A percentile compares a stretch with the other conserved stretches of the same genome.
phyloP scores from a whole-genome alignment of 805 yeast species.

The Candida parachauliodes region DNA sequence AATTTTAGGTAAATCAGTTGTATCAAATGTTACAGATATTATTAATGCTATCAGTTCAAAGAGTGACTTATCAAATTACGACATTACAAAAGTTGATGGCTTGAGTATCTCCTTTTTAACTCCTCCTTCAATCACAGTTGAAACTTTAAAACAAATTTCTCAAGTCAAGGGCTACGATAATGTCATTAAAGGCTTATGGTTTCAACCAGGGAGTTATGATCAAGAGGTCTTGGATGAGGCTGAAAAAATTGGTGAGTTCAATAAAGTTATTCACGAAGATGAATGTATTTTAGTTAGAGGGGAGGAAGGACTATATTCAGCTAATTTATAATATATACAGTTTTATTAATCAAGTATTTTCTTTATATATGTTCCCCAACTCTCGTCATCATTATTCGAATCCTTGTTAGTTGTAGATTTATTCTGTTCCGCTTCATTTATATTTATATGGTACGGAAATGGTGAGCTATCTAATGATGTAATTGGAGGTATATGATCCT shows the following conservation, averaged over 20 bases:
- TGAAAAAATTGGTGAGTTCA: constrained; percentile 28
- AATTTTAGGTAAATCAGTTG: constrained; percentile 45
- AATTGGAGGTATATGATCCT: constrained; percentile 72
- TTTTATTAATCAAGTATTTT: constrained; percentile 32
- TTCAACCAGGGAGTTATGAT: constrained; percentile 79
- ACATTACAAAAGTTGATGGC: constrained; percentile 35
- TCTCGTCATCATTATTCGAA: constrained; percentile 22
- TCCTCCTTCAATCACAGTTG: constrained; percentile 58
- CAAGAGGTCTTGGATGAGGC: constrained; percentile 43
- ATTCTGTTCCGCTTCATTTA: constrained; percentile 14
- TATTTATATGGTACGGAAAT: constrained; percentile 46
- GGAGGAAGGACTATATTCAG: constrained; percentile 42
- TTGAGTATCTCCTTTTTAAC: constrained; percentile 68
- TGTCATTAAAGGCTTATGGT: constrained; percentile 63
- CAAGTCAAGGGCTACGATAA: constrained; percentile 37
- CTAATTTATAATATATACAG: constrained; percentile 27
- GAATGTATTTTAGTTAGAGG: constrained; percentile 75
- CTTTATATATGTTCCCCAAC: constrained; percentile 43
- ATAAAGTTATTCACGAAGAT: constrained; percentile 42
- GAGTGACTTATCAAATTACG: constrained; percentile 20
- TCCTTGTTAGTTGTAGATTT: neutral
- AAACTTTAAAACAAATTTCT: constrained; percentile 32
- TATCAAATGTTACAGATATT: constrained; percentile 26
- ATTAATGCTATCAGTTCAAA: constrained; percentile 18
- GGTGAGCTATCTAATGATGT: constrained; percentile 64